Conservation (phyloP, 2,329 filamentous ascomycete species). For the Tolypocladium ovalisporum region DNA sequence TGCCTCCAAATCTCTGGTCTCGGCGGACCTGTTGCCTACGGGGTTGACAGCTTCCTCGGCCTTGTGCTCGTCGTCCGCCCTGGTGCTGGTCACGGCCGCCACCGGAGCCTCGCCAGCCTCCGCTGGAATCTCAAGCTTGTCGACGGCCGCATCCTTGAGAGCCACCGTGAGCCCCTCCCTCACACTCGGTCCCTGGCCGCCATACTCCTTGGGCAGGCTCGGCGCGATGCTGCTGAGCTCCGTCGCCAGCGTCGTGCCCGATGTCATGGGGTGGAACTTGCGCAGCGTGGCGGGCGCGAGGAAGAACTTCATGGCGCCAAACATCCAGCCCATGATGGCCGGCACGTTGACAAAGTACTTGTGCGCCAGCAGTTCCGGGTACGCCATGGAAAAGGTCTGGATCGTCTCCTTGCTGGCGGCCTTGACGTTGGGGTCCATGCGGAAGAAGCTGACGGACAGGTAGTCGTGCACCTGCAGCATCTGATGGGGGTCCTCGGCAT, state of each 20-base stretch:
- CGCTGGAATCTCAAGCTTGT: not conserved
- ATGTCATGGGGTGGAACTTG: conserved; percentile 70
- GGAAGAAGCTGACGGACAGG: conserved; percentile 74
- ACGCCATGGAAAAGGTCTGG: conserved; percentile 66
- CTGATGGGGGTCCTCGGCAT: conserved; percentile 72
- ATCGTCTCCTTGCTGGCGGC: conserved; percentile 72
- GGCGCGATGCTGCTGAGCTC: conserved; percentile 49
- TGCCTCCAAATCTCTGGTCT: not conserved
- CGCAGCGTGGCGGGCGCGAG: conserved; percentile 62
- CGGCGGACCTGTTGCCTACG: not conserved
- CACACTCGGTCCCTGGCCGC: conserved; percentile 51
- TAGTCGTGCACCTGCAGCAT: conserved; percentile 94
- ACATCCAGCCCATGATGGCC: conserved; percentile 81
- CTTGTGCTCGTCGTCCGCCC: conserved; percentile 5
- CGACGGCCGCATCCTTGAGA: conserved; percentile 9
- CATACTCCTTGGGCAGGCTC: conserved; percentile 65
- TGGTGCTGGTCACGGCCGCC: conserved; percentile 7
- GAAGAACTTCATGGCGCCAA: conserved; percentile 64
- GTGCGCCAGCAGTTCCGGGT: conserved; percentile 72
- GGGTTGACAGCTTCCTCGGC: not conserved
- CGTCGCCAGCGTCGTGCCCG: conserved; percentile 56
- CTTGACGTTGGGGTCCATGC: conserved; percentile 67
- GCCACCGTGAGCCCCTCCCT: conserved; percentile 23
- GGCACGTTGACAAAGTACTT: conserved; percentile 98
- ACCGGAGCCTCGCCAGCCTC: conserved; percentile 5